Evolutionary conservation across 768 basidiomycete genomes (phyloP).

Genomic region (Phylloporus scabripes): DNA sequence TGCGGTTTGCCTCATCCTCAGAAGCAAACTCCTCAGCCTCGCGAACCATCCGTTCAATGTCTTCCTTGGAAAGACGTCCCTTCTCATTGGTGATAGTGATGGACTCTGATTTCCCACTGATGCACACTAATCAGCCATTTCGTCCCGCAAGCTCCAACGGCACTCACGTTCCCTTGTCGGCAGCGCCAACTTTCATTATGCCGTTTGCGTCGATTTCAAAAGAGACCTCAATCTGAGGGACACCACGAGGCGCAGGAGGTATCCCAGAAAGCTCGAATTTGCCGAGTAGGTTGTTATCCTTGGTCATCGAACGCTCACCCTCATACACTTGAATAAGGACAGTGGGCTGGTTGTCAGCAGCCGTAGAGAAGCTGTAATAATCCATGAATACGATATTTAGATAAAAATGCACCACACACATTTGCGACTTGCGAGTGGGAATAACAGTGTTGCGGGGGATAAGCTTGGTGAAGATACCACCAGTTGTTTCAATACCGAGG

Average conservation of each 20-base stretch:
- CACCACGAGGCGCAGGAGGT: slow-evolving; percentile 92
- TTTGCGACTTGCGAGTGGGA: slow-evolving; percentile 95
- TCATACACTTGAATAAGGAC: slow-evolving; percentile 97
- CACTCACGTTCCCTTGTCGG: slow-evolving; percentile 89
- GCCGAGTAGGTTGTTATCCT: slow-evolving; percentile 98
- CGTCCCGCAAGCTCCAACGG: no score
- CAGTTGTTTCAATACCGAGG: slow-evolving; percentile 98
- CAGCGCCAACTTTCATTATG: slow-evolving; percentile 90
- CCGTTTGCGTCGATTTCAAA: slow-evolving; percentile 96
- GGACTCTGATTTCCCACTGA: slow-evolving; percentile 75
- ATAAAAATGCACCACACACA: slow-evolving; percentile 37
- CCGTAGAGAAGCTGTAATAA: slow-evolving; percentile 58
- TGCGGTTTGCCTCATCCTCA: slow-evolving; percentile 74
- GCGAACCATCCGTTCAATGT: slow-evolving; percentile 93
- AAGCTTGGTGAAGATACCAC: slow-evolving; percentile 96
- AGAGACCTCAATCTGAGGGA: slow-evolving; percentile 95
- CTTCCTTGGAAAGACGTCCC: slow-evolving; percentile 82
- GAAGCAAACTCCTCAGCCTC: slow-evolving; percentile 89
- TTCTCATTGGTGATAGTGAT: slow-evolving; percentile 97
- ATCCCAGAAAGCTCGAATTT: slow-evolving; percentile 93
- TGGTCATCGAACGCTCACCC: slow-evolving; percentile 94
- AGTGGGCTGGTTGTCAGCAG: slow-evolving; percentile 89
- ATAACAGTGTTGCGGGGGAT: slow-evolving; percentile 98
- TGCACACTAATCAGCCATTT: neutral
- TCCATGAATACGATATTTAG: neutral